Evolutionary conservation across 2,329 filamentous ascomycete species (phyloP), one percentile per base, ranked within the genome.

Genomic region (Boeremia exigua): DNA sequence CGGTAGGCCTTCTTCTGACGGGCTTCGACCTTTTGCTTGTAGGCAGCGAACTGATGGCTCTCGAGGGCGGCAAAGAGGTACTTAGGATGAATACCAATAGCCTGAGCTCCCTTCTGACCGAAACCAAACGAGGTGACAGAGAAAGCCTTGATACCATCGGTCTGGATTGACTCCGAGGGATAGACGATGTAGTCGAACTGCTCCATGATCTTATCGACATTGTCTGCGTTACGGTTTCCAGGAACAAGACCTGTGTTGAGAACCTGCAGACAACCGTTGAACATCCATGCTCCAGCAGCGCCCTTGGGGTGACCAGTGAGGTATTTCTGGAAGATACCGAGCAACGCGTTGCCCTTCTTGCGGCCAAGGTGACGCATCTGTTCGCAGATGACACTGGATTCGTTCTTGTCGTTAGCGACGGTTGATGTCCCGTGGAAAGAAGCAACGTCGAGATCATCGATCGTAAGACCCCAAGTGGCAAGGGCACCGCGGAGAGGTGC

Each of bases 391-490:
- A 97, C 95, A 49, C 93, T 93, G 15, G 95, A 98, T 78, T 99
- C 95, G 79, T 99, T 99, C 88, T 98, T 98, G 83, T 99, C 95
- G 78, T 99, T 99, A 67, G 95, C 95, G 74, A 96, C 92, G 63
- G 95, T 99, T 1, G 95, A 98, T 36, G 95, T 99, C 71, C 95
- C 95, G 82, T 99, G 95, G 91, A 98, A 98, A 12, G 95, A 98
- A 14, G 95, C 94, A 61, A 99, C 92, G 67, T 84, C 90, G 32
- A 99, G 87, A 70, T 99, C 95, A 72, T 99, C 95, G 63, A 99
- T 91, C 11, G 95, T 98, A 52, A 99, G 88, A 74, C 94, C 95
- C 95, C 95, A 99, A 10, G 94, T 98, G 45, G 95, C 96, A 61
- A 99, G 86, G 55, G 95, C 92, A 79, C 95, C 95, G 75, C 95